These are phyloP conservation scores for Ceratobasidium sp. DNA, from an alignment of 1,284 basidiomycete species.

Conservation along the genomic window DNA sequence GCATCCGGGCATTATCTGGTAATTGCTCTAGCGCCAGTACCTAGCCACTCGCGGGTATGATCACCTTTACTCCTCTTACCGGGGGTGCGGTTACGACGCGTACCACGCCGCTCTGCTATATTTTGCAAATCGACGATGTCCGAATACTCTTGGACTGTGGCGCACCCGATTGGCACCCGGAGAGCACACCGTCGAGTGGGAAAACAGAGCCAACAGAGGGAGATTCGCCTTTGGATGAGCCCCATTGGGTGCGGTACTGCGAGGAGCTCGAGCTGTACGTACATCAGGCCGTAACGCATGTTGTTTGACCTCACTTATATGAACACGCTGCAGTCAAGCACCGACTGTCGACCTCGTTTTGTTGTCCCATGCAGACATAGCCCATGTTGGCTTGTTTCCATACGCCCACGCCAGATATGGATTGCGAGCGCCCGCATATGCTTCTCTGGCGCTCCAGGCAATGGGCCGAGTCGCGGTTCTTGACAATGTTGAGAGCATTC, in stretches of 20 bases:
- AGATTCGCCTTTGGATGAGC: constrained; percentile 49
- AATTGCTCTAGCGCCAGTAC: constrained; percentile 12
- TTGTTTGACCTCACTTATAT: background rate
- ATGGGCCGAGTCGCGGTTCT: constrained; percentile 91
- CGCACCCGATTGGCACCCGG: constrained; percentile 82
- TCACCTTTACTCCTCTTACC: constrained; percentile 89
- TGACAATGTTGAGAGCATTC: constrained; percentile 80
- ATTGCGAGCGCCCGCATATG: constrained; percentile 91
- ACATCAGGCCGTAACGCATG: background rate
- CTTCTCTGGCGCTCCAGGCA: constrained; percentile 93
- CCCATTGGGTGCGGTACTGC: constrained; percentile 67
- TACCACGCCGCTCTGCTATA: constrained; percentile 75
- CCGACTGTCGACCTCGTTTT: constrained; percentile 84
- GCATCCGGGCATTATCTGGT: background rate
- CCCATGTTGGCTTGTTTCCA: constrained; percentile 88
- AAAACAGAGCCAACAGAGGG: constrained; percentile 50
- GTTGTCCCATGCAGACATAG: constrained; percentile 90
- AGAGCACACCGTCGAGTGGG: constrained; percentile 52
- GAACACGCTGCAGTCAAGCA: constrained; percentile 58
- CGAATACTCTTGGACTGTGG: constrained; percentile 95
- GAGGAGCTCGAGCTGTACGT: constrained; percentile 69
- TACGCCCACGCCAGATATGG: constrained; percentile 90
- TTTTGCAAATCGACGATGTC: constrained; percentile 94
- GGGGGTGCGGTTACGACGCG: constrained; percentile 75
- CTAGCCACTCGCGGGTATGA: constrained; percentile 61